phyloP scores from a whole-genome alignment of 768 basidiomycete genomes.

The Rhizopogon rudus region DNA sequence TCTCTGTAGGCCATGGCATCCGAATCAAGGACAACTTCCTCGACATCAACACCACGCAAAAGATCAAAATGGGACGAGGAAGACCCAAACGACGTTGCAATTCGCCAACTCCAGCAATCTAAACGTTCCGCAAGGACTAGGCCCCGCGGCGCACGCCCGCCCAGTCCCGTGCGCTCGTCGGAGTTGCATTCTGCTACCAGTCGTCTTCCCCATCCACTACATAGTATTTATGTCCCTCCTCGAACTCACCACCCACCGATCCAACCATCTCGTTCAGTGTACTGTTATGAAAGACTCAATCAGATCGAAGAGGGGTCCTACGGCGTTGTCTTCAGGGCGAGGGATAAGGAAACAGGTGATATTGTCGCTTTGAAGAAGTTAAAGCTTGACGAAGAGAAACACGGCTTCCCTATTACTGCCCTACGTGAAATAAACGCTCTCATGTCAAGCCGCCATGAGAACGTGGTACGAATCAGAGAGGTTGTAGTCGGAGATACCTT shows the following conservation, averaged over 20 bases:
- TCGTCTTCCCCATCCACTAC: conserved; percentile 17
- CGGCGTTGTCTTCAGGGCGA: conserved; percentile 94
- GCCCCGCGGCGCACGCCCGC: conserved; percentile 12
- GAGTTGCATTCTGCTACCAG: conserved; percentile 9
- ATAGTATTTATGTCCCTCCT: conserved; percentile 72
- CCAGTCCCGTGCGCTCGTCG: conserved; percentile 8
- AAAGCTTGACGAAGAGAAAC: conserved; percentile 97
- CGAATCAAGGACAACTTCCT: conserved; percentile 14
- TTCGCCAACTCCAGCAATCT: conserved; percentile 29
- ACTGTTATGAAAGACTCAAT: conserved; percentile 90
- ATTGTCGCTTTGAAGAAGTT: conserved; percentile 97
- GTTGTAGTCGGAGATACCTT: conserved; percentile 98
- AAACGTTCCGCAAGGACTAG: conserved; percentile 52
- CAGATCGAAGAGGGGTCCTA: conserved; percentile 99
- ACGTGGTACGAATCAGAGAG: conserved; percentile 95
- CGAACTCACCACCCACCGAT: conserved; percentile 76
- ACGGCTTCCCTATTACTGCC: conserved; percentile 97
- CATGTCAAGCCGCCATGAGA: conserved; percentile 91
- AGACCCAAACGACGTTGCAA: conserved; percentile 40
- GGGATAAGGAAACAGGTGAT: conserved; percentile 90
- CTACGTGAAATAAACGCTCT: conserved; percentile 94
- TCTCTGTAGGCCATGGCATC: conserved; percentile 19
- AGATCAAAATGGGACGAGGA: conserved; percentile 69
- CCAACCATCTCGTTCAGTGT: conserved; percentile 86
- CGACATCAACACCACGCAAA: conserved; percentile 54